Evolutionary conservation across 1,139 yeast species (phyloP).

Genomic region (Hansenula sp.): DNA sequence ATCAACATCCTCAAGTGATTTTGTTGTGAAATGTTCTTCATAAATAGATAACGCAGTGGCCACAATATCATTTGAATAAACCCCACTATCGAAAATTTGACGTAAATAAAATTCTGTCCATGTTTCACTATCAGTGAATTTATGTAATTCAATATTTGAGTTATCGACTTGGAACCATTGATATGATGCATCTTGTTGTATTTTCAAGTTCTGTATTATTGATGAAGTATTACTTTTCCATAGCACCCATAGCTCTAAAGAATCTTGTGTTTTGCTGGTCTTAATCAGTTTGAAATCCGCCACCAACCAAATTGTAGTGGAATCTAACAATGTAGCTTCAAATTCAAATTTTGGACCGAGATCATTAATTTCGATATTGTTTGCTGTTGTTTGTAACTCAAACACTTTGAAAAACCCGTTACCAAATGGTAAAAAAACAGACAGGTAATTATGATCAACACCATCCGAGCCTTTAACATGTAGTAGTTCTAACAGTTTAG

Average conservation of each 20-base stretch:
- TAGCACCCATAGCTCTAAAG: conserved; percentile 34
- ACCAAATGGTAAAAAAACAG: conserved; percentile 38
- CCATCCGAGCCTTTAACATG: conserved; percentile 5
- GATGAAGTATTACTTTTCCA: conserved; percentile 68
- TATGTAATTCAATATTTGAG: background rate
- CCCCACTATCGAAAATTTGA: conserved; percentile 44
- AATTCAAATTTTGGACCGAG: conserved; percentile 27
- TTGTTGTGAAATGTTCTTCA: conserved; percentile 21
- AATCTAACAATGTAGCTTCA: conserved; percentile 24
- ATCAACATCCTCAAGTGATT: conserved; percentile 1
- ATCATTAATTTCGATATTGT: conserved; percentile 23
- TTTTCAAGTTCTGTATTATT: conserved; percentile 33
- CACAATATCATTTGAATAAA: conserved; percentile 42
- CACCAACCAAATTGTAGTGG: conserved; percentile 47
- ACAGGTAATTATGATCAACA: conserved; percentile 17
- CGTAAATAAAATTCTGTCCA: conserved; percentile 35
- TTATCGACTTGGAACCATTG: conserved; percentile 11
- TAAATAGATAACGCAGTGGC: conserved; percentile 38
- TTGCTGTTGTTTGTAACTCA: conserved; percentile 27
- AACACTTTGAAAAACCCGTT: conserved; percentile 41
- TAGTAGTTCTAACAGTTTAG: conserved; percentile 16
- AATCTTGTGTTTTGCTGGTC: conserved; percentile 17
- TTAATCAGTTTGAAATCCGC: conserved; percentile 29
- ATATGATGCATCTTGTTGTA: conserved; percentile 22
- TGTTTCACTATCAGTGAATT: conserved; percentile 14